Percentiles rank a stretch among this genome's conserved stretches.
Conservation (phyloP, 2,329 filamentous ascomycete genomes). For the Calonectria henricotiae region DNA sequence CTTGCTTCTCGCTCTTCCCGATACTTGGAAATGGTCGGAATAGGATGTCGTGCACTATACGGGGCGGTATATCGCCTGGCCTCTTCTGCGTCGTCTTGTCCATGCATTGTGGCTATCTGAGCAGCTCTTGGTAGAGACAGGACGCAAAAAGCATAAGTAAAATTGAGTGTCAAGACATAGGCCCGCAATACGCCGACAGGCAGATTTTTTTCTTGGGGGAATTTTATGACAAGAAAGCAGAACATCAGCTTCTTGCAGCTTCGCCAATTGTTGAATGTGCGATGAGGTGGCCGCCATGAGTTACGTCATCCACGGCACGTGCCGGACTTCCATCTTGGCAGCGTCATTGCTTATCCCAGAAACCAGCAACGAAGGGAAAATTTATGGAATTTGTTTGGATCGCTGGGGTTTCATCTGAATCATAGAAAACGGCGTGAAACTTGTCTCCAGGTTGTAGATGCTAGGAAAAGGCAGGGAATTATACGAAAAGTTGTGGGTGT, state of each 20-base stretch:
- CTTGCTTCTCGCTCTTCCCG: conserved; percentile 64
- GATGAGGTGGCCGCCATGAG: conserved; percentile 41
- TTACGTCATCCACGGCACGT: conserved; percentile 51
- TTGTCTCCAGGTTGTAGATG: neutral
- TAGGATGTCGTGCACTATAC: conserved; percentile 62
- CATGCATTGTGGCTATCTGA: conserved; percentile 54
- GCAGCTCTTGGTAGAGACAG: conserved; percentile 21
- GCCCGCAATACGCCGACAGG: neutral
- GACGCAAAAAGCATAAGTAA: conserved; percentile 19
- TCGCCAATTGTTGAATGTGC: conserved; percentile 30
- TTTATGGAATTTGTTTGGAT: conserved; percentile 5
- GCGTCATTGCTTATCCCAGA: conserved; percentile 36
- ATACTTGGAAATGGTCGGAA: conserved; percentile 68
- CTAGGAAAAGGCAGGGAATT: neutral
- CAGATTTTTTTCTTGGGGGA: neutral
- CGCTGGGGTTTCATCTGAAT: conserved; percentile 15
- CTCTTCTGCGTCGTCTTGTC: conserved; percentile 59
- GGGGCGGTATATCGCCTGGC: conserved; percentile 59
- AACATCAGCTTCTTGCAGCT: conserved; percentile 10
- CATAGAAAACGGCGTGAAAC: neutral
- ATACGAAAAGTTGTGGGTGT: conserved; percentile 10
- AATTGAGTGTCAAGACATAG: conserved; percentile 3
- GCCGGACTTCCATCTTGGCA: conserved; percentile 51
- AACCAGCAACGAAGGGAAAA: conserved; percentile 13
- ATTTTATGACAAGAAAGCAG: neutral